Base-by-base conservation (phyloP, 2,329 filamentous ascomycete genomes). In the Fusarium sp. region DNA sequence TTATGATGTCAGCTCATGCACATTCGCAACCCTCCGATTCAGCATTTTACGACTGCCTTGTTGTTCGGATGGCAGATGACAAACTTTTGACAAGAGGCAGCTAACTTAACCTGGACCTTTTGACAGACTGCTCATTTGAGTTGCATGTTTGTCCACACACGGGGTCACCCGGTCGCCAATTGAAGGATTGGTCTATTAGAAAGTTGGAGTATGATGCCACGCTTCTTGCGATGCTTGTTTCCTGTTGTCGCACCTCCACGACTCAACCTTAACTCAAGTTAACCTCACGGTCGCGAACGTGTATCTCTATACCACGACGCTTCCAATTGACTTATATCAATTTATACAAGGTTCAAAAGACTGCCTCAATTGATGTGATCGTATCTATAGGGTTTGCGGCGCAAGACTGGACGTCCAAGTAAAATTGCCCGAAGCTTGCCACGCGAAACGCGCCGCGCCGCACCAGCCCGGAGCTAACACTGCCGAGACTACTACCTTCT, bases 391-490 rank as follows among this genome's bases (percentile, higher is more conserved):
- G 6, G 16, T 37, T n/a, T 37, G 34, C 16, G 18, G 34, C 34
- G 34, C 34, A 4, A 37, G 18, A n/a, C 34, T 37, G 34, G 18
- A 18, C 29, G 29, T 49, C 29, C 20, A 34, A 24, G 14, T 34
- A 30, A 29, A 30, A 30, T 30, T 20, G n/a, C 45, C 45, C 41
- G 13, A 25, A 14, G 5, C 22, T 12, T 20, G 13, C 30, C 14
- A 34, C 24, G 16, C 11, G 20, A 16, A 30, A 12, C 24, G 37
- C n/a, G 37, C 14, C 37, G 59, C 30, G 25, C 30, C 49, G 44
- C 20, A 30, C 20, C 22, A 5, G 10, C 9, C 59, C 44, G n/a
- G 30, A 34, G 30, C 61, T 64, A 32, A 45, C 24, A 49, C 22
- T 29, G 16, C 37, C 44, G 41, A 37, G 6, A 11, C 53, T 34